Evolutionary conservation across 192 early-diverging fungal genomes (phyloP), one percentile per base, ranked within the genome.

Genomic region (Podila minutissima): DNA sequence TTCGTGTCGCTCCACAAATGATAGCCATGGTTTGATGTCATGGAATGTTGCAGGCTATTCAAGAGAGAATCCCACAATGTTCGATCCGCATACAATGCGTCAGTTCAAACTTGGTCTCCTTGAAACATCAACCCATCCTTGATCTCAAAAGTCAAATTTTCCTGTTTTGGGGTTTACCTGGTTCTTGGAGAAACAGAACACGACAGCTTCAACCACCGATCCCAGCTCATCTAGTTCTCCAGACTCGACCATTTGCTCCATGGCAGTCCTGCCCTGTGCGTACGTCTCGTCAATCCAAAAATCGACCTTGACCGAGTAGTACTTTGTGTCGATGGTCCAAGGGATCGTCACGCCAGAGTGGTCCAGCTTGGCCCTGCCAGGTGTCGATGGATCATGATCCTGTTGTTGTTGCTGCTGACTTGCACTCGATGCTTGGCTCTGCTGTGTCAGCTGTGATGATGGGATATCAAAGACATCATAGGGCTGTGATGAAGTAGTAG

Each of bases 271-370:
- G 10, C 83, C 82, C 0, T 71, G 65, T 13, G 70, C 46, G 5
- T 83, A 71, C 1, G 84, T 84, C 67, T 88, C 86, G 64, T 93
- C 91, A 28, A 92, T 63, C 91, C 91, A 91, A 82, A 92, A 87
- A 46, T 84, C 86, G 6, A 92, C 84, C 9, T 87, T 58, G 15
- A 91, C 91, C 5, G 83, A 85, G 70, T 92, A 93, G 77, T 93
- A 93, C 61, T 92, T 92, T 33, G 88, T 93, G 24, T 87, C 74
- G 37, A 93, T 84, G 1, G 62, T 84, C 82, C 86, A 89, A 28
- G 90, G 90, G 55, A 88, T 81, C 33, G 67, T 83, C 3, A 82
- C 63, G 15, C 87, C 87, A 17, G 84, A 83, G 53, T 70, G 81
- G 38, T 70, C 72, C 26, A 55, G 37, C 13, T 49, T 72, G 37